A percentile compares a stretch with the other conserved stretches of the same genome.
Evolutionary conservation across 176 grass and related monocot species (phyloP).

Genomic region (Zizania latifolia): DNA sequence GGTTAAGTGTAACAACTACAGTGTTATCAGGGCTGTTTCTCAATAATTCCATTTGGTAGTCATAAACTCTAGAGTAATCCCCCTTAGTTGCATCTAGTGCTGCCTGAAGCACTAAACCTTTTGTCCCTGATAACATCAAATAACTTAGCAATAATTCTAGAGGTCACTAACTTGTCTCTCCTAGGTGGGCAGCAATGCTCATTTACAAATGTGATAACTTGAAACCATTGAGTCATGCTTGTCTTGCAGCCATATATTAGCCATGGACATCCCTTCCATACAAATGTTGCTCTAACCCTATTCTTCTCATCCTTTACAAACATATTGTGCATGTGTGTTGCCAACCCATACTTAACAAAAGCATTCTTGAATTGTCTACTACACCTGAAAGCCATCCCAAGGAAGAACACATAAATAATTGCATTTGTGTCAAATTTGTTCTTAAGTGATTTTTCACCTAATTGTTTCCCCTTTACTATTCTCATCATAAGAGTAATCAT

Average conservation of each 20-base stretch:
- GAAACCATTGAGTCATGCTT: not conserved
- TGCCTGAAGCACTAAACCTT: no score
- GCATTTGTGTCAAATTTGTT: not conserved
- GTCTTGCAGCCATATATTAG: not conserved
- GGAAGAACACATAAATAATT: rapidly evolving
- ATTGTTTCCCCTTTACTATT: not conserved
- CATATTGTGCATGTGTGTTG: not conserved
- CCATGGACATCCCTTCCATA: not conserved
- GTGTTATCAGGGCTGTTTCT: no score
- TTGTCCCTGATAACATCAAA: no score
- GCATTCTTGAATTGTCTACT: not conserved
- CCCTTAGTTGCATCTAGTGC: no score
- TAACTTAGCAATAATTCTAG: no score
- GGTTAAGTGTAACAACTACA: no score
- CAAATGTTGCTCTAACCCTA: not conserved
- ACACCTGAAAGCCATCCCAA: not conserved
- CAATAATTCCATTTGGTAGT: no score
- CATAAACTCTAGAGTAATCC: no score
- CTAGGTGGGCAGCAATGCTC: no score
- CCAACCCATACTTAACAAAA: not conserved
- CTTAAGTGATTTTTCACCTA: not conserved
- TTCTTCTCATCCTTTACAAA: not conserved
- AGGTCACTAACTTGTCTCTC: no score
- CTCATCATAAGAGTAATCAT: not conserved
- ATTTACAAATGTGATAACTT: no score